Evolutionary conservation across 768 basidiomycete species (phyloP), one percentile per base, ranked within the genome.

Genomic region (Pisolithus albus): DNA sequence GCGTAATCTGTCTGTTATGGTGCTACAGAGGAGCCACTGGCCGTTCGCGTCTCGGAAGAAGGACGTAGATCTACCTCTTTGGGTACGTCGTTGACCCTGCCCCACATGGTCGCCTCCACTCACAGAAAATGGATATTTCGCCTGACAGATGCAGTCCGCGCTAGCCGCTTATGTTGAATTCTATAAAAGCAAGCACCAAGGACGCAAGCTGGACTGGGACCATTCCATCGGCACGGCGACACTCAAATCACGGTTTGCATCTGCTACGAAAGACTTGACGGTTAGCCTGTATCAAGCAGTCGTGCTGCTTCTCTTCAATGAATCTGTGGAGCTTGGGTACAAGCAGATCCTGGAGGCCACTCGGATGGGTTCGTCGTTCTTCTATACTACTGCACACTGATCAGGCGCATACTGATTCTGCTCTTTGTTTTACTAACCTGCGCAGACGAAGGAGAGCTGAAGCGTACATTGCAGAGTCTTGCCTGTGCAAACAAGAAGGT

Each of bases 401-500:
- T 70, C 52, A 60, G 74, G 5, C 41, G 38, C 49, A 46, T 49
- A 18, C 19, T 34, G 16, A 23, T 2, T 7, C 26, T 24, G 23
- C 10, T 32, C 5, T 19, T 19, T 26, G 26, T 30, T 30, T 16
- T n/a, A 7, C 8, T 8, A 7, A 13, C 11, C n/a, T 8, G 24
- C 43, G 34, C 59, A 92, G 92, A 86, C 26, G 76, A 80, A 37
- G 75, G 63, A 0, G 91, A 94, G 54, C 73, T 96, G 44, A 72
- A 80, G n/a, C 73, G 90, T 47, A 93, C 89, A 0, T 72, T 99
- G 7, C 96, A 99, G 63, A 95, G 92, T 60, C 74, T 99, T 18
- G 91, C 95, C 0, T 88, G 88, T 61, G 95, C 86, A 16, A 93
- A 86, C 68, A 89, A 94, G 61, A 86, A 85, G 47, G 89, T 98